Evolutionary conservation across 257 asterid genomes (phyloP), one percentile per base, ranked within the genome.

Genomic region (Ilex asprella): DNA sequence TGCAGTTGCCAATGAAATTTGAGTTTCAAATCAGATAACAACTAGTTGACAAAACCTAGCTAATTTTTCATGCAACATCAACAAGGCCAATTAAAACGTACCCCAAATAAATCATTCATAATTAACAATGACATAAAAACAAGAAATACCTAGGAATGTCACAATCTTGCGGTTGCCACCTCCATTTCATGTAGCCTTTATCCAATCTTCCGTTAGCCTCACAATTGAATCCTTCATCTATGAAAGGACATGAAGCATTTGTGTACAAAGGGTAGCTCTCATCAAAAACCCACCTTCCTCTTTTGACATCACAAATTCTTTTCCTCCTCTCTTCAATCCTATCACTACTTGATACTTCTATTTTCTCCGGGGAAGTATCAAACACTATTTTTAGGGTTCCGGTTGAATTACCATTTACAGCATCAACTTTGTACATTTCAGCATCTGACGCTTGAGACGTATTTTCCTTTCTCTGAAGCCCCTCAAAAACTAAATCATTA

Each of bases 201-300:
- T 89, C 89, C 64, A 69, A 60, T 60, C 96, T 86, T 29, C 97
- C 99, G 78, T 92, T 92, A 29, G 64, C 73, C 78, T 74, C 76
- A 73, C 97, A 92, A 39, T 71, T 76, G 78, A 92, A 92, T 35
- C 99, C 99, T 75, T 92, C 99, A 65, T 92, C 97, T 67, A 92
- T 85, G 55, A 72, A 83, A 9, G 99, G 97, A 41, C 99, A 92
- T 12, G 82, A 70, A 46, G 29, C 67, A 70, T 84, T 77, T 59
- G 86, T 83, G 73, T 92, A 92, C 59, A 86, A 72, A 15, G 97
- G 98, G 56, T 89, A 84, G 70, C 69, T 89, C 52, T 79, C 88
- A 65, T 92, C 97, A 58, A 76, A 55, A 5, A 92, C 80, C 99
- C 99, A 92, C 62, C 60, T 73, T 86, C 99, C 99, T 60, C 64